A percentile compares a stretch with the other conserved stretches of the same genome.
phyloP scores from a whole-genome alignment of 1,284 basidiomycete genomes.

The Ustilago vetiveriae region DNA sequence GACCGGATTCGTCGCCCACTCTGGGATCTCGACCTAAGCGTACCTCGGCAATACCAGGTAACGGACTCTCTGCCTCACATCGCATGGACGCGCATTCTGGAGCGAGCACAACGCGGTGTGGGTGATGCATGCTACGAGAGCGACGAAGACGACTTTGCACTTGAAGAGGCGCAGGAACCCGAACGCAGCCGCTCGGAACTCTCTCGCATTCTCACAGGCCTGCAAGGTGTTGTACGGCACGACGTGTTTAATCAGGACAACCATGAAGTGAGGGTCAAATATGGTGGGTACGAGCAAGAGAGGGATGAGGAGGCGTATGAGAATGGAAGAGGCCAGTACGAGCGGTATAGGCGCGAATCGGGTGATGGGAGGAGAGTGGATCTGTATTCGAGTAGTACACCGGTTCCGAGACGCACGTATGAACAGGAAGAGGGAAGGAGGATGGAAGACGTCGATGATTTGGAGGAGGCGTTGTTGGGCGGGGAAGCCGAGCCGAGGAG shows the following conservation, averaged over 20 bases:
- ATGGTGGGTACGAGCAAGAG: constrained; percentile 17
- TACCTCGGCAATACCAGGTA: constrained; percentile 23
- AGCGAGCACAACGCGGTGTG: constrained; percentile 56
- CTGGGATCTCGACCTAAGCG: constrained; percentile 49
- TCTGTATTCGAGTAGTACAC: constrained; percentile 25
- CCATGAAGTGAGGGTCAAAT: constrained; percentile 22
- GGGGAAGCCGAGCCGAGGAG: constrained; percentile 15
- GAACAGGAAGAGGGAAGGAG: constrained; percentile 9
- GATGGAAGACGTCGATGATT: constrained; percentile 18
- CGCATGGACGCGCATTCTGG: constrained; percentile 59
- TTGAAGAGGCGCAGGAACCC: constrained; percentile 45
- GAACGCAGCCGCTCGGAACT: constrained; percentile 49
- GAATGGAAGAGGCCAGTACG: not conserved
- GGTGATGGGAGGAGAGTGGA: constrained; percentile 8
- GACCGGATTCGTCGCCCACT: constrained; percentile 38
- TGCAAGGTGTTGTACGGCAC: constrained; percentile 34
- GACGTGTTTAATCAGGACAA: constrained; percentile 41
- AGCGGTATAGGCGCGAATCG: constrained; percentile 1
- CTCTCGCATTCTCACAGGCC: constrained; percentile 42
- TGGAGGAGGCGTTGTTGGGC: constrained; percentile 30
- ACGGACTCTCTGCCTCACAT: constrained; percentile 34
- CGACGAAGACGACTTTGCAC: constrained; percentile 55
- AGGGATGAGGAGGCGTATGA: constrained; percentile 1
- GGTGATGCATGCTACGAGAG: constrained; percentile 62
- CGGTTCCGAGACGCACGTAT: constrained; percentile 11